These are phyloP conservation scores for Trypanosoma platydactyli DNA, from an alignment of 208 protist genomes.

Conservation along the genomic window DNA sequence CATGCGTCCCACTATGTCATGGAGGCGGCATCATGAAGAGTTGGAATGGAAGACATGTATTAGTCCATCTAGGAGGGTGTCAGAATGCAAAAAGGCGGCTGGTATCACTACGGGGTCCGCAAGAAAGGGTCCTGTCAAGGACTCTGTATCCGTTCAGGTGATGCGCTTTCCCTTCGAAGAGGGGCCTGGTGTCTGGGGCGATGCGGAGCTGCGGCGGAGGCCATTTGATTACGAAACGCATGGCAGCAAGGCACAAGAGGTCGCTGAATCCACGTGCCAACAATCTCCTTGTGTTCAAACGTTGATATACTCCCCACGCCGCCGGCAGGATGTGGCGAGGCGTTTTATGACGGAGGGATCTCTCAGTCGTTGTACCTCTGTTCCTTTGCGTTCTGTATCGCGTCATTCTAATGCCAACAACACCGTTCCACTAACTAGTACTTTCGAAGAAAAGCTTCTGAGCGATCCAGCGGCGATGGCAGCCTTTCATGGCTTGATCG, in stretches of 20 bases:
- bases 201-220: slow-evolving; percentile 17
- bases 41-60: slow-evolving; percentile 21
- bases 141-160: slow-evolving; percentile 9
- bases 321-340: slow-evolving; percentile 13
- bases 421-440: background rate
- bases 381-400: slow-evolving; percentile 1
- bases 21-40: slow-evolving; percentile 27
- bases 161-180: slow-evolving; percentile 60
- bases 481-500: slow-evolving; percentile 3
- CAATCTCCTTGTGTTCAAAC: background rate
- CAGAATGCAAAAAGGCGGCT: background rate
- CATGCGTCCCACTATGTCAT: slow-evolving; percentile 28
- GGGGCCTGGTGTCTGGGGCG: slow-evolving; percentile 68
- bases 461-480: slow-evolving; percentile 2
- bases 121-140: background rate
- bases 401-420: background rate
- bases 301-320: slow-evolving; percentile 16
- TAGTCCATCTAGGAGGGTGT: background rate
- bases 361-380: background rate
- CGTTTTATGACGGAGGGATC: slow-evolving; percentile 26
- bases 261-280: background rate
- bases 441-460: background rate
- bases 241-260: slow-evolving; percentile 20
- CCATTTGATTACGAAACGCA: slow-evolving; percentile 29
- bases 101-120: background rate